phyloP scores from a whole-genome alignment of 768 basidiomycete genomes.

The Hypholoma fasciculare region DNA sequence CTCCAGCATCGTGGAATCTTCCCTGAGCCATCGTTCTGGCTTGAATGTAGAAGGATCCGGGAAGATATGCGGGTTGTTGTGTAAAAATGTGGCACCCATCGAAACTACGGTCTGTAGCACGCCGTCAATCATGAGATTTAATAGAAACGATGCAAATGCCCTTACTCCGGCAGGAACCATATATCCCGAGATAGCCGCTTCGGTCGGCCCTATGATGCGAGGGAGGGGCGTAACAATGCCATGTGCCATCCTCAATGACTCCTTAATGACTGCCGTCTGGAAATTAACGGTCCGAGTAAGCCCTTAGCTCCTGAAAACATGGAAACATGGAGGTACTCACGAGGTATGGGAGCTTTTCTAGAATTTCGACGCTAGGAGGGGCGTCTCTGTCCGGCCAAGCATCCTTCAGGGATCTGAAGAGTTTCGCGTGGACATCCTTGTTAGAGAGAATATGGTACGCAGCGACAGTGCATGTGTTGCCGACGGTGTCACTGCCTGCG shows the following conservation, averaged over 20 bases:
- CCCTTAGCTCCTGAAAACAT: neutral
- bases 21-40: constrained; percentile 44
- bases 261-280: constrained; percentile 48
- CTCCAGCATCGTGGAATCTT: constrained; percentile 34
- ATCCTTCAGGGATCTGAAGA: constrained; percentile 31
- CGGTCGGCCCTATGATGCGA: constrained; percentile 35
- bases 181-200: constrained; percentile 32
- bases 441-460: constrained; percentile 35
- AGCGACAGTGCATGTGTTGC: constrained; percentile 37
- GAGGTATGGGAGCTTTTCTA: constrained; percentile 49
- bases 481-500: constrained; percentile 47
- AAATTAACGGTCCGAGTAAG: no score
- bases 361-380: constrained; percentile 28
- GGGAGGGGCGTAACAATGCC: constrained; percentile 39
- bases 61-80: constrained; percentile 39
- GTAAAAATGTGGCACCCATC: constrained; percentile 39
- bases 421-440: constrained; percentile 23
- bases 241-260: constrained; percentile 41
- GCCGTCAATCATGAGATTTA: neutral
- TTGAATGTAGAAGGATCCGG: constrained; percentile 36
- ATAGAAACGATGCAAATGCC: neutral
- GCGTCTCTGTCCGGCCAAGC: constrained; percentile 41
- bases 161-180: constrained; percentile 39
- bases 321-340: constrained; percentile 23
- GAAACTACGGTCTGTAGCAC: constrained; percentile 37